Percentiles rank a stretch among this genome's conserved stretches.
phyloP scores from a whole-genome alignment of 768 basidiomycete genomes.

The Lyophyllum decastes region DNA sequence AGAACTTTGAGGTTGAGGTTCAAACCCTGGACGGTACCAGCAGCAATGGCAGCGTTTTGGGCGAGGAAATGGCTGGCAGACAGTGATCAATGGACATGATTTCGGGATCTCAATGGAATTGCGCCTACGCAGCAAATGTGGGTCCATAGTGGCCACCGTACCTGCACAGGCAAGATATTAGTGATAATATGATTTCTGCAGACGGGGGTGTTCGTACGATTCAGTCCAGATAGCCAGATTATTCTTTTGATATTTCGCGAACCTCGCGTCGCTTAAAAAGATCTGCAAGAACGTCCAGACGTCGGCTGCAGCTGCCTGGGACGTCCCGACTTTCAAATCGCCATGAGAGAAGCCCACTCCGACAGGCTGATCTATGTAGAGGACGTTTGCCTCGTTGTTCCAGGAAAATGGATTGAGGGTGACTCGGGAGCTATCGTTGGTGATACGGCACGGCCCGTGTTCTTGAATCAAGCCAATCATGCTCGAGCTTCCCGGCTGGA shows the following conservation, averaged over 20 bases:
- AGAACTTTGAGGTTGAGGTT: constrained; percentile 60
- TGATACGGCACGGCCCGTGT: constrained; percentile 71
- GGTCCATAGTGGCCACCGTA: constrained; percentile 77
- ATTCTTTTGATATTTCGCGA: constrained; percentile 43
- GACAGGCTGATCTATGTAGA: constrained; percentile 68
- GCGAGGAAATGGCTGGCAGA: constrained; percentile 48
- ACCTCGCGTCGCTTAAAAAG: constrained; percentile 56
- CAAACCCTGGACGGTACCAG: constrained; percentile 43
- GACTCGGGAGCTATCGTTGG: constrained; percentile 51
- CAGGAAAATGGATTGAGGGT: constrained; percentile 56
- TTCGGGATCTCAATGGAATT: neutral
- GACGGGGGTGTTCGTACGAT: constrained; percentile 36
- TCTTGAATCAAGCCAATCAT: constrained; percentile 75
- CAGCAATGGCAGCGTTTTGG: constrained; percentile 58
- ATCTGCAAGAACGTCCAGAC: constrained; percentile 68
- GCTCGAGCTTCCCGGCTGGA: constrained; percentile 54
- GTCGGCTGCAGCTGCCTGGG: constrained; percentile 54
- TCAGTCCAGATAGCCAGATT: constrained; percentile 67
- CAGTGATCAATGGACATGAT: neutral
- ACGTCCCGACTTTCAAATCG: constrained; percentile 47
- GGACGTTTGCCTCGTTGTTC: constrained; percentile 56
- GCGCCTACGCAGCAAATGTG: constrained; percentile 54
- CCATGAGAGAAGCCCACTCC: constrained; percentile 68
- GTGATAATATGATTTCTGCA: neutral
- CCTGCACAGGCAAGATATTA: constrained; percentile 26